Percentiles rank a stretch among this genome's conserved stretches.
Evolutionary conservation across 2,329 filamentous ascomycete genomes (phyloP).

Genomic region (Bipolaris cookei): DNA sequence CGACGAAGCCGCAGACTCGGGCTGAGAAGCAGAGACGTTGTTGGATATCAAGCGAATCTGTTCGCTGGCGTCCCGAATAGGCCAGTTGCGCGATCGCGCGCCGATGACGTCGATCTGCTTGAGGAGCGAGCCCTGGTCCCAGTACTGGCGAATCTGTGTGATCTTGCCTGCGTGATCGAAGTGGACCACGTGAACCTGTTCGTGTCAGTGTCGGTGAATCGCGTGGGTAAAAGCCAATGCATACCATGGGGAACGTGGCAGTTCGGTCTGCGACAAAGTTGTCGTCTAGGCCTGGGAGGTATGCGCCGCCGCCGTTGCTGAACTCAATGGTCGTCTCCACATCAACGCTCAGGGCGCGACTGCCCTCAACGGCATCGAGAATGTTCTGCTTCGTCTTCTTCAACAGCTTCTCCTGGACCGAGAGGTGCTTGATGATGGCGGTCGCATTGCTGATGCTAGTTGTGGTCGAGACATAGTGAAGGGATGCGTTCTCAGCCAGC

Average conservation of each 20-base stretch:
- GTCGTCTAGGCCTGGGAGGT: conserved; percentile 88
- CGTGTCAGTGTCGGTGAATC: conserved; percentile 18
- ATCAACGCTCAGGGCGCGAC: conserved; percentile 74
- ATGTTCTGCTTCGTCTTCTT: conserved; percentile 83
- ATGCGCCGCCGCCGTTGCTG: conserved; percentile 77
- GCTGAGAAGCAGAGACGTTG: conserved; percentile 55
- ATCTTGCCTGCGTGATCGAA: conserved; percentile 83
- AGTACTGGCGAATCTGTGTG: conserved; percentile 83
- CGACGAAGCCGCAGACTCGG: conserved; percentile 38
- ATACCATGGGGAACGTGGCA: conserved; percentile 80
- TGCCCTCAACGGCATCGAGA: conserved; percentile 74
- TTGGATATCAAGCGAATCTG: conserved; percentile 77
- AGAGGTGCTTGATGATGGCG: conserved; percentile 83
- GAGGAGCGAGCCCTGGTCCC: conserved; percentile 92
- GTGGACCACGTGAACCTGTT: conserved; percentile 74
- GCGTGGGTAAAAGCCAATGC: not conserved
- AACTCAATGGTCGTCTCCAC: conserved; percentile 86
- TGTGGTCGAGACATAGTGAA: conserved; percentile 89
- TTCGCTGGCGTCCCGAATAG: conserved; percentile 84
- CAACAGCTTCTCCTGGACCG: conserved; percentile 72
- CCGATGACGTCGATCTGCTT: conserved; percentile 96
- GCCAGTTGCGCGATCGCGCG: conserved; percentile 89
- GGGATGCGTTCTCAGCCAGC: conserved; percentile 54
- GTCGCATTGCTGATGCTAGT: conserved; percentile 73
- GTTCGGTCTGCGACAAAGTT: conserved; percentile 88